These are phyloP conservation scores for Macrolepiota dolichaula DNA, from an alignment of 768 basidiomycete genomes.

Conservation along the genomic window DNA sequence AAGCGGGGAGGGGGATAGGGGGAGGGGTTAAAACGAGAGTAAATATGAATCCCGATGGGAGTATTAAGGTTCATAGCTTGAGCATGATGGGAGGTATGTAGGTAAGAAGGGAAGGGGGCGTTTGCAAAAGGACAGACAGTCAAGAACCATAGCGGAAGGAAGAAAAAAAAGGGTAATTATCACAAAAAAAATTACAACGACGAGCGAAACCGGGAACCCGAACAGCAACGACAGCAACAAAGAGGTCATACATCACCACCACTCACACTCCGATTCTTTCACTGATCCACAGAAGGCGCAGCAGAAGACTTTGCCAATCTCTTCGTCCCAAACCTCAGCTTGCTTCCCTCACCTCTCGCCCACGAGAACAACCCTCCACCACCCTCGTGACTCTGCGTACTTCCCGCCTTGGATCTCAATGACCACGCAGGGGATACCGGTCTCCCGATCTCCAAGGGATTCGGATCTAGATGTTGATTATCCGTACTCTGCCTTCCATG, in stretches of 20 bases:
- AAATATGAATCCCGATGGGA: slow-evolving; percentile 7
- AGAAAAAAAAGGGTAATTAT: slow-evolving; percentile 11
- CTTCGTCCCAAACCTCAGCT: slow-evolving; percentile 72
- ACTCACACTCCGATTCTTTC: neutral
- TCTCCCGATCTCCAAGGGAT: slow-evolving; percentile 43
- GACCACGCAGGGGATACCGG: slow-evolving; percentile 85
- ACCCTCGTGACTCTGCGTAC: slow-evolving; percentile 61
- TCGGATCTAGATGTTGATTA: slow-evolving; percentile 48
- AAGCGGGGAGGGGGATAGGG: neutral
- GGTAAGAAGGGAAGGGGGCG: neutral
- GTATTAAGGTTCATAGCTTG: slow-evolving; percentile 12
- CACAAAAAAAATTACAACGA: neutral
- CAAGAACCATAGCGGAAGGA: neutral
- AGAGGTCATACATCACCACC: neutral
- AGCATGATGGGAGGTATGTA: neutral
- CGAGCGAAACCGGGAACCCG: slow-evolving; percentile 10
- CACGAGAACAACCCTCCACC: slow-evolving; percentile 63
- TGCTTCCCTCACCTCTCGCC: slow-evolving; percentile 59
- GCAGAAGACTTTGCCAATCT: slow-evolving; percentile 48
- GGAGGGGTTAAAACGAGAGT: slow-evolving; percentile 1
- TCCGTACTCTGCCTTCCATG: slow-evolving; percentile 39
- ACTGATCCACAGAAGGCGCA: slow-evolving; percentile 19
- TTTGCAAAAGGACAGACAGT: neutral
- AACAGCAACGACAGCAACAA: slow-evolving; percentile 12
- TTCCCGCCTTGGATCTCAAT: slow-evolving; percentile 78